Base-by-base conservation (phyloP, 331 rosid genomes). In the Rosa hybrid region DNA sequence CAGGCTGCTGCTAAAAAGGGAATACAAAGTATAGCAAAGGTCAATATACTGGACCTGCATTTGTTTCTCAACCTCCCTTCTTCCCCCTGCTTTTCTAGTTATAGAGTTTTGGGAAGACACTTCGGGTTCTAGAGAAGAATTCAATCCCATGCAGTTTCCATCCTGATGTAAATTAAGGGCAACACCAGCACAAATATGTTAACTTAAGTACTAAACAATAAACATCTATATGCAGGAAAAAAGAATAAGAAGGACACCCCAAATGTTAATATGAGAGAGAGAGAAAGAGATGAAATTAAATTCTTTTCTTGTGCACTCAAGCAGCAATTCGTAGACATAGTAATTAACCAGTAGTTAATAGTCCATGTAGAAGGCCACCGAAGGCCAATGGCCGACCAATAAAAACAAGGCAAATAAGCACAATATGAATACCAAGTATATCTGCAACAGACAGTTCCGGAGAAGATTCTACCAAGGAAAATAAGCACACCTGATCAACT, bases 21-120 rank as follows among this genome's bases (percentile, higher is more conserved):
- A 11, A 72, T 84, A 81, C 53, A 81, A 20, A 54, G 74, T 30
- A 64, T 67, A 78, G 46, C 42, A 30, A 25, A 25, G 75, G 34
- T 59, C 67, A 70, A 74, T 64, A 86, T 78, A 74, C 54, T 83
- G 78, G 69, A 90, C 99, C 98, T 91, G 98, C 92, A 86, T 90
- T 83, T 92, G 94, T 79, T 87, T 91, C 86, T 88, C 91, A 71
- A 68, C 88, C 50, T 88, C 96, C 89, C 85, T 93, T 83, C 96
- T 90, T 74, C 98, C 99, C 68, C 98, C 99, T 10, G 98, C 97
- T 76, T 91, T 95, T 86, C 98, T 90, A 48, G 99, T 95, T 67
- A 88, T 50, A n/a, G 97, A 89, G 72, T 90, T 95, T 71, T 92
- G 93, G 62, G 92, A 71, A 12, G 78, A 84, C 27, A 76, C 81